Evolutionary conservation across 768 basidiomycete species (phyloP), one percentile per base, ranked within the genome.

Genomic region (Suillus plorans): DNA sequence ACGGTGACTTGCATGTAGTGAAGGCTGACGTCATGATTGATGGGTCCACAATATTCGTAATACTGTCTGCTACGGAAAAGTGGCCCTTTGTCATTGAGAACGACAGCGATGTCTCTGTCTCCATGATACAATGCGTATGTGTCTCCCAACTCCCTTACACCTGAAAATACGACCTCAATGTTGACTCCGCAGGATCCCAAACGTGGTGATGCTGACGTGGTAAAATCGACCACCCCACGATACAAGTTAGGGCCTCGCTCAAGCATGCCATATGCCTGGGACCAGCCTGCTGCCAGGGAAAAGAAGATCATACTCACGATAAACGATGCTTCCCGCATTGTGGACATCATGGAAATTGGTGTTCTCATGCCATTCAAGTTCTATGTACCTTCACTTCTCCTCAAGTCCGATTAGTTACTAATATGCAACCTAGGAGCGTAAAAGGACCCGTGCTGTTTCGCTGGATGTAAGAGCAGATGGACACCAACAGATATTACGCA

Each of bases 331-430:
- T 85, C 84, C 13, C 85, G 93, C 36, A 75, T 82, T 25, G 80
- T 99, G 60, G 97, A 99, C 73, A 89, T 97, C 66, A 89, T 97
- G 89, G 97, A 98, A 76, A 99, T 99, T 25, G 97, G 97, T 34
- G 86, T 91, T 68, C 84, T 97, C 7, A 77, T 92, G 14, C 97
- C 97, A 1, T 96, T 96, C 82, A 93, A 86, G 74, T 93, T 97
- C 73, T 79, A 80, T 55, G 93, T 94, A 68, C 65, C 86, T 79
- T 58, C 31, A 18, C 63, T 34, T 44, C 41, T 55, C 55, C 7
- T 41, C 41, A 39, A 16, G 39, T 60, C 28, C 7, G 14, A 36
- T n/a, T n/a, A 45, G 16, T 36, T 37, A 31, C 60, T 66, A 34
- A 69, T 6, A n/a, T 25, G 31, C 5, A 58, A 16, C 56, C 2